These are phyloP conservation scores for Daldinia vernicosa DNA, from an alignment of 495 filamentous ascomycete species.

Conservation along the genomic window DNA sequence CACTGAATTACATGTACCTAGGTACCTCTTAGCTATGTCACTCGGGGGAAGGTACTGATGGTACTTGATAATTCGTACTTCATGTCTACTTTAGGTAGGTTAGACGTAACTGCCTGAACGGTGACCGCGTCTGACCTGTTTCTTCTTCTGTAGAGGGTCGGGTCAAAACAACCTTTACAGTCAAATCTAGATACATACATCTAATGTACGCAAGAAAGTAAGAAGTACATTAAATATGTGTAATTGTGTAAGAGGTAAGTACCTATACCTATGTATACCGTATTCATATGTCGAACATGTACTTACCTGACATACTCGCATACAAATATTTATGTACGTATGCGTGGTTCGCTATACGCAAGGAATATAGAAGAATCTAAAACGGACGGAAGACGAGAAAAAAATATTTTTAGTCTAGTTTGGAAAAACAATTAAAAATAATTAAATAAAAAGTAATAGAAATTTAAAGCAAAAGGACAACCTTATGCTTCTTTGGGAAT, in stretches of 20 bases:
- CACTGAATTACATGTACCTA: constrained; percentile 5
- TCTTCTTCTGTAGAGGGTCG: constrained; percentile 15
- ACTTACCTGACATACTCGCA: constrained; percentile 4
- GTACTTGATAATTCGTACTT: constrained; percentile 10
- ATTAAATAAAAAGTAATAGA: constrained; percentile 18
- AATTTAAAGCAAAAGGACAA: constrained; percentile 21
- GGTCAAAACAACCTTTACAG: constrained; percentile 24
- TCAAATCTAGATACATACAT: constrained; percentile 27
- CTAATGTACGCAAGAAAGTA: constrained; percentile 2
- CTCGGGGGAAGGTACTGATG: not conserved
- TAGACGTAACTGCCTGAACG: constrained; percentile 39
- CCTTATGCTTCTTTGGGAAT: constrained; percentile 30
- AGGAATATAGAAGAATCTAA: constrained; percentile 8
- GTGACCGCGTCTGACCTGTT: constrained; percentile 32
- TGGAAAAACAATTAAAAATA: constrained; percentile 27
- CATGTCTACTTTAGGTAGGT: constrained; percentile 35
- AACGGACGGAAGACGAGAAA: constrained; percentile 5
- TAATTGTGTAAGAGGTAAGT: constrained; percentile 22
- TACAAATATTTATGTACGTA: constrained; percentile 8
- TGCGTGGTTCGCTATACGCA: constrained; percentile 2
- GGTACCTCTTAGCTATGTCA: constrained; percentile 9
- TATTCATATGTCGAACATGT: constrained; percentile 7
- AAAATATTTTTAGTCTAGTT: constrained; percentile 31
- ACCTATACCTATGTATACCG: constrained; percentile 11
- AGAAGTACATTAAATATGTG: constrained; percentile 5